Evolutionary conservation across 768 basidiomycete species (phyloP).

Genomic region (Hygrocybe coccinea): DNA sequence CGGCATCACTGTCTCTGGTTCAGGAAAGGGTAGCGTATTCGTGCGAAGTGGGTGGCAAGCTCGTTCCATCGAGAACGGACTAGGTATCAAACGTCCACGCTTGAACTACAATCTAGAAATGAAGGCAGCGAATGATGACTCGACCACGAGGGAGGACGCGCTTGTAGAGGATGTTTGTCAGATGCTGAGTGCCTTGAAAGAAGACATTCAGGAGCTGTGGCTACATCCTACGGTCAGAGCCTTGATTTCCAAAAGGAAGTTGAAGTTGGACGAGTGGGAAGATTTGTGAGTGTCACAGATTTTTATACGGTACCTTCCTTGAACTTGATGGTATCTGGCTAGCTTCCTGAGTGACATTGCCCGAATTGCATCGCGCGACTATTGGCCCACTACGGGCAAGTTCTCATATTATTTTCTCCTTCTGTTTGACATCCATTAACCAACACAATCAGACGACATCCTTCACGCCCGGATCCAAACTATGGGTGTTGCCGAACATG

Average conservation of each 20-base stretch:
- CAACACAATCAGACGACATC: slow-evolving; percentile 63
- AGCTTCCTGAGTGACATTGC: slow-evolving; percentile 74
- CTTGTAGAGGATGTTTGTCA: slow-evolving; percentile 57
- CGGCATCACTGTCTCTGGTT: slow-evolving; percentile 65
- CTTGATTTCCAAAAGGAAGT: slow-evolving; percentile 59
- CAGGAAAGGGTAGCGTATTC: slow-evolving; percentile 70
- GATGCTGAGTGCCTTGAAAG: slow-evolving; percentile 52
- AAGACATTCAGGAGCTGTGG: slow-evolving; percentile 73
- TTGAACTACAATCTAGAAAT: slow-evolving; percentile 26
- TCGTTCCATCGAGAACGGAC: slow-evolving; percentile 52
- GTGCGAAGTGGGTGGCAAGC: slow-evolving; percentile 82
- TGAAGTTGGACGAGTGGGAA: slow-evolving; percentile 82
- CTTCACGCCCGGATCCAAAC: slow-evolving; percentile 87
- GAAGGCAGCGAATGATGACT: slow-evolving; percentile 27
- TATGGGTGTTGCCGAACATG: slow-evolving; percentile 82
- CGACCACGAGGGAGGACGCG: slow-evolving; percentile 40
- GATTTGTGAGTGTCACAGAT: slow-evolving; percentile 71
- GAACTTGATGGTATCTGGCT: background rate
- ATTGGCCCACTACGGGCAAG: slow-evolving; percentile 71
- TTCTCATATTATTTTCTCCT: background rate
- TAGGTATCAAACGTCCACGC: slow-evolving; percentile 29
- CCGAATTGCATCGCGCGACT: slow-evolving; percentile 64
- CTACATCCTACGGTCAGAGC: slow-evolving; percentile 63
- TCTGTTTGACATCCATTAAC: slow-evolving; percentile 14
- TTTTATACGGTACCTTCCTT: slow-evolving; percentile 13